Evolutionary conservation across 2,329 filamentous ascomycete species (phyloP).

Genomic region (Aspergillus niger): DNA sequence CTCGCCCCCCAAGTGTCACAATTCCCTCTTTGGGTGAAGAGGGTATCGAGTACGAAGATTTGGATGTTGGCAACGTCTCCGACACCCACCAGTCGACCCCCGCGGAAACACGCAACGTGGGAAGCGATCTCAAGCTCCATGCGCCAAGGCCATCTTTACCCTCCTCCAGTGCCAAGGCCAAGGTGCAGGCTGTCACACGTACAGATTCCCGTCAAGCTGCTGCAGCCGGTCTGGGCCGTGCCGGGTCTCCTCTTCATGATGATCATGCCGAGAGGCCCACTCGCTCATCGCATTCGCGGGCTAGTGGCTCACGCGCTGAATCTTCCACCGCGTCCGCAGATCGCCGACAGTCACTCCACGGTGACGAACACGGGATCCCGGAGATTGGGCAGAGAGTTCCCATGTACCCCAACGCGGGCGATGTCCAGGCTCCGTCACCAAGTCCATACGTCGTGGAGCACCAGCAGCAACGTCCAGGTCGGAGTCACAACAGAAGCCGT

Average conservation of each 20-base stretch:
- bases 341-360: conserved; percentile 60
- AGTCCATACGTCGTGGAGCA: conserved; percentile 54
- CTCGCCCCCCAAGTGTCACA: conserved; percentile 73
- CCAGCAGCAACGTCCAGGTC: conserved; percentile 52
- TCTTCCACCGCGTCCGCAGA: conserved; percentile 51
- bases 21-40: conserved; percentile 88
- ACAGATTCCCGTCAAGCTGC: conserved; percentile 88
- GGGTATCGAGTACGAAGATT: conserved; percentile 80
- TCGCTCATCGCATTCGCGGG: conserved; percentile 62
- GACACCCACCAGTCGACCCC: conserved; percentile 53
- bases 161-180: conserved; percentile 75
- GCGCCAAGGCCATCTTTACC: conserved; percentile 87
- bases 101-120: conserved; percentile 75
- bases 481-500: conserved; percentile 68
- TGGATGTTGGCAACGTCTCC: conserved; percentile 48
- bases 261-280: conserved; percentile 55
- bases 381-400: conserved; percentile 91
- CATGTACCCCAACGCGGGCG: conserved; percentile 88
- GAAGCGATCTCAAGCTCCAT: conserved; percentile 79
- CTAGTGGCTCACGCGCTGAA: conserved; percentile 57
- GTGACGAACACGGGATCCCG: conserved; percentile 84
- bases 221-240: conserved; percentile 76
- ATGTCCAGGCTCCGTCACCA: conserved; percentile 93
- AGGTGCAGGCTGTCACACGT: conserved; percentile 80
- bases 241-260: conserved; percentile 49